Percentiles rank a stretch among this genome's conserved stretches.
Evolutionary conservation across 1,284 basidiomycete species (phyloP).

Genomic region (Ganoderma lingzhi): DNA sequence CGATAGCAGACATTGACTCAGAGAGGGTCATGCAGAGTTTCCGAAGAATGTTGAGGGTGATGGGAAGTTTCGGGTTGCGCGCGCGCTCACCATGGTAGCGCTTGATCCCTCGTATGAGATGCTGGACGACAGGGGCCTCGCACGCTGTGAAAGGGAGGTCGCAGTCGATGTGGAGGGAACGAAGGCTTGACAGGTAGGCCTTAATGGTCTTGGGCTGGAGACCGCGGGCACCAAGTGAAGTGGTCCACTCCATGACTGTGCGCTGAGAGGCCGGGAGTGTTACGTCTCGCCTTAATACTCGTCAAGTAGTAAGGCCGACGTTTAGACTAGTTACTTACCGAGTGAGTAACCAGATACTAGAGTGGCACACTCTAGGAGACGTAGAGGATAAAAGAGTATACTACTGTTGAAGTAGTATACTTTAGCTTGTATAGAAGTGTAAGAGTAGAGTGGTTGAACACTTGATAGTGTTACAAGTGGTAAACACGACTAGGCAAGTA

Average conservation of each 20-base stretch:
- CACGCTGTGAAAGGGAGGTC: conserved; percentile 37
- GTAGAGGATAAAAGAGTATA: too few relatives aligned
- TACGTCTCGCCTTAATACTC: too few relatives aligned
- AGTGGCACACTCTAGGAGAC: too few relatives aligned
- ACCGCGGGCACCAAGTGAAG: conserved; percentile 4
- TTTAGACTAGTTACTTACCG: too few relatives aligned
- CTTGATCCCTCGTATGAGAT: conserved; percentile 39
- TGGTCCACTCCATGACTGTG: conserved; percentile 42
- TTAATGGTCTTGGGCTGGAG: conserved; percentile 44
- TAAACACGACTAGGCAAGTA: too few relatives aligned
- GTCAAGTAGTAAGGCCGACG: too few relatives aligned
- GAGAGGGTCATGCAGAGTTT: conserved; percentile 8
- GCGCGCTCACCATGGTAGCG: conserved; percentile 38
- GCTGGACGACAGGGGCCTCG: conserved; percentile 34
- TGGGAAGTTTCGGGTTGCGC: conserved; percentile 35
- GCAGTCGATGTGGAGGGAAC: conserved; percentile 37
- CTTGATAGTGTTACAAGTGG: too few relatives aligned
- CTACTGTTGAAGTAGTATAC: too few relatives aligned
- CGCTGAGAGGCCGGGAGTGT: conserved; percentile 42
- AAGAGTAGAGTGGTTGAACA: too few relatives aligned
- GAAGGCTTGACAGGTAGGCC: conserved; percentile 36
- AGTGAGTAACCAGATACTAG: too few relatives aligned
- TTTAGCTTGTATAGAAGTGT: too few relatives aligned
- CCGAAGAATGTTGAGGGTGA: conserved; percentile 35
- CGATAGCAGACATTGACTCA: conserved; percentile 16